Conservation (phyloP, 2,329 filamentous ascomycete genomes). For the Neurospora sp. region DNA sequence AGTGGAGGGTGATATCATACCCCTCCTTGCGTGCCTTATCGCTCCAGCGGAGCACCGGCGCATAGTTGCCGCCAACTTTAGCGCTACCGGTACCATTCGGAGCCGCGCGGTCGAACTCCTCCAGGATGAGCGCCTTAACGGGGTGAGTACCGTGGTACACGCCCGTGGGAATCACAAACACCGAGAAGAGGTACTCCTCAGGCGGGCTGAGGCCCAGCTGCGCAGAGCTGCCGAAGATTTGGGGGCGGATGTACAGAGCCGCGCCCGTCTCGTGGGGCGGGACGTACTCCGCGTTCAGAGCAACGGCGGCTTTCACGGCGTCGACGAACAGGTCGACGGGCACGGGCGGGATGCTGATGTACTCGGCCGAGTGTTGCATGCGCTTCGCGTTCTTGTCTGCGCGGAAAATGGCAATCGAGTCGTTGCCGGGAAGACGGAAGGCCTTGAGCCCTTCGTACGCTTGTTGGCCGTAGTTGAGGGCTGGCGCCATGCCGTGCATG, state of each 20-base stretch:
- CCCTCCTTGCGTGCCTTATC: constrained; percentile 70
- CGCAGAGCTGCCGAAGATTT: constrained; percentile 78
- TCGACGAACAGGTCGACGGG: constrained; percentile 68
- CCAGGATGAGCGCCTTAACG: constrained; percentile 78
- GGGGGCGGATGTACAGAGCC: constrained; percentile 84
- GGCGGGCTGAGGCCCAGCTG: constrained; percentile 81
- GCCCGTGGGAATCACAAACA: constrained; percentile 85
- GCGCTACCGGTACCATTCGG: constrained; percentile 81
- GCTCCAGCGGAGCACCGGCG: constrained; percentile 80
- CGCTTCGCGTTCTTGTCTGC: constrained; percentile 75
- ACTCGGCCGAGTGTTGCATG: constrained; percentile 75
- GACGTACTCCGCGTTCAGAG: constrained; percentile 81
- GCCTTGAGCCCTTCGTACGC: constrained; percentile 98
- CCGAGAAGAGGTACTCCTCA: constrained; percentile 84
- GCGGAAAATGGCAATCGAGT: constrained; percentile 75
- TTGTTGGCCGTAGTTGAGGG: constrained; percentile 94
- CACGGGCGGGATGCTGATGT: constrained; percentile 73
- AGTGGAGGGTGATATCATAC: constrained; percentile 88
- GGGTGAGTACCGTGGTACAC: constrained; percentile 88
- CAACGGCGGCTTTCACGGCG: constrained; percentile 71
- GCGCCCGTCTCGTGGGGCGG: constrained; percentile 83
- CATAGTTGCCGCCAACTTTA: constrained; percentile 96
- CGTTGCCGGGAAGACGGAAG: constrained; percentile 66
- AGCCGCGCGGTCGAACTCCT: constrained; percentile 90
- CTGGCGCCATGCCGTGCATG: constrained; percentile 91